Conservation (phyloP, 2,329 filamentous ascomycete species). For the Ustilaginoidea virens region DNA sequence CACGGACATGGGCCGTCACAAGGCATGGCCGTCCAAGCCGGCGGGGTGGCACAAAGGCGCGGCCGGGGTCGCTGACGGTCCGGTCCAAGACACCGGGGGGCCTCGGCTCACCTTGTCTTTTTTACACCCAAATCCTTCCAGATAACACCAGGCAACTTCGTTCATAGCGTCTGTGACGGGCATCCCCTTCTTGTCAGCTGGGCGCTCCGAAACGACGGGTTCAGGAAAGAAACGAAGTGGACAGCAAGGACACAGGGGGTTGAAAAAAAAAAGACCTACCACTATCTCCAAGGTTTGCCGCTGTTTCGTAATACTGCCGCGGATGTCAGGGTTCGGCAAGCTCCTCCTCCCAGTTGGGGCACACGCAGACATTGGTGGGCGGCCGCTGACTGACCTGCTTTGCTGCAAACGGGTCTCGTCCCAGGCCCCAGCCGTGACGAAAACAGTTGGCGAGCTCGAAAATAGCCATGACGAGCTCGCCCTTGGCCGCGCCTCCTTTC, state of each 20-base stretch:
- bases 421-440: conserved; percentile 85
- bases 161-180: conserved; percentile 83
- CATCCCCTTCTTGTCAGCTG: neutral
- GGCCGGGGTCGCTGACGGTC: no score
- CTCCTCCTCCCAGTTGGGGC: neutral
- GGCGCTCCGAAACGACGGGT: no score
- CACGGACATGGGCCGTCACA: no score
- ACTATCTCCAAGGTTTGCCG: conserved; percentile 87
- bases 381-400: conserved; percentile 41
- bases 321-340: conserved; percentile 13
- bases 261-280: conserved; percentile 27
- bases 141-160: conserved; percentile 87
- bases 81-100: conserved; percentile 1
- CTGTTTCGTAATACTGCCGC: conserved; percentile 83
- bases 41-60: no score
- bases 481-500: conserved; percentile 88
- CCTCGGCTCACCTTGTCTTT: conserved; percentile 80
- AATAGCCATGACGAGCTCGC: conserved; percentile 89
- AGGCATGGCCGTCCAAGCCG: no score
- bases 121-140: conserved; percentile 91
- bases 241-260: neutral
- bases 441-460: conserved; percentile 91
- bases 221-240: no score
- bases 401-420: conserved; percentile 73
- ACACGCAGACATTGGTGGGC: no score